Conservation (phyloP, 148 eudicot species). For the Camellia granthamiana region DNA sequence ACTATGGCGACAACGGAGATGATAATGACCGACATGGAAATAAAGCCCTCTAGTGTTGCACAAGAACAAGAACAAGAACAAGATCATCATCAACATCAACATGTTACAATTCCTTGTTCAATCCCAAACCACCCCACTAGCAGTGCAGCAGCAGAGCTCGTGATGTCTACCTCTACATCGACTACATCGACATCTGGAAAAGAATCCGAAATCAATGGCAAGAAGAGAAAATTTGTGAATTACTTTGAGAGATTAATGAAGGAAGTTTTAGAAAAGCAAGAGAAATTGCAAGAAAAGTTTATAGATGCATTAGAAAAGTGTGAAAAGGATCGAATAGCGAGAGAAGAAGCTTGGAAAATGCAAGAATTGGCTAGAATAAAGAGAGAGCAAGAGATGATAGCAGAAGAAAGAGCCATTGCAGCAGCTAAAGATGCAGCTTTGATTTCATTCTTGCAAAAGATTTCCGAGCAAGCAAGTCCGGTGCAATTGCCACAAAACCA, state of each 20-base stretch:
- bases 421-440: constrained; percentile 80
- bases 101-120: constrained; percentile 28
- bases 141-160: constrained; percentile 18
- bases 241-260: constrained; percentile 53
- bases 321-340: constrained; percentile 62
- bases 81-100: no score
- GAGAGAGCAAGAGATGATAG: constrained; percentile 55
- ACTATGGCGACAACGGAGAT: constrained; percentile 12
- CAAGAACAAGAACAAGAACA: constrained; percentile 13
- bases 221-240: constrained; percentile 54
- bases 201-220: constrained; percentile 40
- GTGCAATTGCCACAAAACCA: constrained; percentile 27
- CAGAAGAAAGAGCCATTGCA: constrained; percentile 53
- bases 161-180: constrained; percentile 51
- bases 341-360: constrained; percentile 76
- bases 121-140: constrained; percentile 17
- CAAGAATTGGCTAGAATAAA: constrained; percentile 59
- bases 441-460: constrained; percentile 62
- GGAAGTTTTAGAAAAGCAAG: constrained; percentile 70
- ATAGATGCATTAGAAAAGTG: constrained; percentile 66
- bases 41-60: constrained; percentile 26
- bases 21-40: background rate
- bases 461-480: constrained; percentile 39
- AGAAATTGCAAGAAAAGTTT: constrained; percentile 62
- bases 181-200: constrained; percentile 54